Base-by-base conservation (phyloP, 2,329 filamentous ascomycete genomes). In the Sporothrix schenckii region DNA sequence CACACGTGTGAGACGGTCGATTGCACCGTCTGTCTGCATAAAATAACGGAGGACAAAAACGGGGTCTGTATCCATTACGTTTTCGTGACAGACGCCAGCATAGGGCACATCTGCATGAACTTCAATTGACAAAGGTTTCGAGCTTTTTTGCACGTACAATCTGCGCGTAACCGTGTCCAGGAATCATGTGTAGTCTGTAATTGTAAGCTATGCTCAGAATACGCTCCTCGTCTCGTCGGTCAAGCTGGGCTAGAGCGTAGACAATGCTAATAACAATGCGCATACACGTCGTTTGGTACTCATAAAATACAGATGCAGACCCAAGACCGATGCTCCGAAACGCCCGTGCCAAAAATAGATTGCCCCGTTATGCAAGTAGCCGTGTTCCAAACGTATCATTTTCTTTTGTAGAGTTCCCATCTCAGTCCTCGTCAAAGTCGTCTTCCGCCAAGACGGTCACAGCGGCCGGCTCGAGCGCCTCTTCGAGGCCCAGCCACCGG, bases 401-500 rank as follows among this genome's bases (percentile, higher is more conserved):
- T 16, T 13, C 9, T 11, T 49, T 21, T 39, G 4, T 24, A 27
- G 39, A 41, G 21, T 49, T 19, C 30, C 49, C 44, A 27, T 61
- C 19, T 16, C 10, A 56, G n/a, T 49, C 56, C 52, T 65, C 66
- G 41, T 53, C 66, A 58, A 65, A 60, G 41, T 53, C 69, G 39
- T 66, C 70, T 19, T 66, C 66, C 21, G 50, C 61, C 6, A 53
- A 65, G 34, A 66, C 34, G n/a, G 79, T 41, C 3, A 63, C 60
- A 0, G 56, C 49, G 5, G 67, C 66, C 19, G 58, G 50, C 52
- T 60, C 73, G 78, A 69, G 83, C 79, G 69, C 69, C n/a, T 75
- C 79, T 65, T 84, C 81, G 74, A 82, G 76, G 0, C 82, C 86
- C 60, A 97, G 80, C 95, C 95, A 99, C 68, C 89, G 87, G 73